phyloP scores from a whole-genome alignment of 345 rosid genomes.

The Citrus cavaleriei region DNA sequence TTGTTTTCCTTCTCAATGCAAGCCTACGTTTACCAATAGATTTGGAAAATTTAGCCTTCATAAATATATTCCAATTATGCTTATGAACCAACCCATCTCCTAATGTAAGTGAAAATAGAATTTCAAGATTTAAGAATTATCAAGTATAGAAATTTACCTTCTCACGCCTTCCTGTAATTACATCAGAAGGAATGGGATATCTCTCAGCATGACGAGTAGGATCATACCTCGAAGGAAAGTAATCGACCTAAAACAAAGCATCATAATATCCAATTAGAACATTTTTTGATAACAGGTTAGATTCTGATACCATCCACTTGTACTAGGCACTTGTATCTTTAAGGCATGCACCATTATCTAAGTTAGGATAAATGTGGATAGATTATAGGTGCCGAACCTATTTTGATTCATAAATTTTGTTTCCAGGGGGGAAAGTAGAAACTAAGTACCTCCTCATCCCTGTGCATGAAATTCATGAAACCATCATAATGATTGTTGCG shows the following conservation, averaged over 20 bases:
- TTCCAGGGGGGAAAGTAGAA: neutral
- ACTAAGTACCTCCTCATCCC: slow-evolving; percentile 78
- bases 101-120: neutral
- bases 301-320: neutral
- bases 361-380: neutral
- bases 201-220: slow-evolving; percentile 69
- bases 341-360: neutral
- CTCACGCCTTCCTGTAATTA: slow-evolving; percentile 75
- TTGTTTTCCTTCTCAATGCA: slow-evolving; percentile 80
- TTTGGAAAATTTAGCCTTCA: neutral
- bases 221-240: slow-evolving; percentile 88
- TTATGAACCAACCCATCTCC: neutral
- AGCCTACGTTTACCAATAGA: slow-evolving; percentile 39
- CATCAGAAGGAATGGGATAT: slow-evolving; percentile 51
- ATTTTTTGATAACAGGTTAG: neutral
- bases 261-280: slow-evolving; percentile 8
- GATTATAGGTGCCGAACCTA: neutral
- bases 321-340: neutral
- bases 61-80: neutral
- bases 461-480: slow-evolving; percentile 86
- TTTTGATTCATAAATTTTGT: neutral
- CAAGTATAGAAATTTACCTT: slow-evolving; percentile 40
- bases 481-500: slow-evolving; percentile 96
- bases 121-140: neutral
- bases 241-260: slow-evolving; percentile 59